Percentiles rank a stretch among this genome's conserved stretches.
These are phyloP conservation scores for Tremella mesenterica DNA, from an alignment of 768 basidiomycete genomes.

Conservation along the genomic window DNA sequence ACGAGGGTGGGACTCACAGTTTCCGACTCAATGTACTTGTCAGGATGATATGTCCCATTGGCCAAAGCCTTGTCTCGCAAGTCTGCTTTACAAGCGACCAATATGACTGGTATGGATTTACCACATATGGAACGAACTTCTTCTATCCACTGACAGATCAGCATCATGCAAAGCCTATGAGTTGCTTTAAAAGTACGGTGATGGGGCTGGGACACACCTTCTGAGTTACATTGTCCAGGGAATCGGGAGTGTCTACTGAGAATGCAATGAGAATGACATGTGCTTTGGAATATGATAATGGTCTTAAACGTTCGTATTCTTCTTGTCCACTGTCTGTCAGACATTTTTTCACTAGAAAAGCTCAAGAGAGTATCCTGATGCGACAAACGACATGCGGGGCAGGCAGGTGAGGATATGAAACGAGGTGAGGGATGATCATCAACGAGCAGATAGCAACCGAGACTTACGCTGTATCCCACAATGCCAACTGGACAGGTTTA, in stretches of 20 bases:
- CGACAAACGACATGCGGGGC: background rate
- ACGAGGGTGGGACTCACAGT: constrained; percentile 34
- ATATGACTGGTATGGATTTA: constrained; percentile 77
- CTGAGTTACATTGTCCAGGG: constrained; percentile 84
- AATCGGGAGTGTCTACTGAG: constrained; percentile 90
- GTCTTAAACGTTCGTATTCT: constrained; percentile 96
- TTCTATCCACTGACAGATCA: constrained; percentile 74
- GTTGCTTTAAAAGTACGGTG: background rate
- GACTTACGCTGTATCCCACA: constrained; percentile 95
- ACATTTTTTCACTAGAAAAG: background rate
- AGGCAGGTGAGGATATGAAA: background rate
- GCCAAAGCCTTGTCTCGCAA: constrained; percentile 52
- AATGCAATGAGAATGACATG: constrained; percentile 98
- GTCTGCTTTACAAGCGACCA: constrained; percentile 95
- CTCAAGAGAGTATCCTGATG: background rate
- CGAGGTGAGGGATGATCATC: background rate
- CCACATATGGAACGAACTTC: constrained; percentile 97
- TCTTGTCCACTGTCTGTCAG: constrained; percentile 72
- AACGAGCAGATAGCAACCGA: background rate
- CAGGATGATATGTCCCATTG: constrained; percentile 30
- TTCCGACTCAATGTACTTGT: constrained; percentile 41
- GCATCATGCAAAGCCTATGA: background rate
- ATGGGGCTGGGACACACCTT: constrained; percentile 54
- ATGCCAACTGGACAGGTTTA: constrained; percentile 89
- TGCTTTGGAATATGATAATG: constrained; percentile 94